A percentile compares a stretch with the other conserved stretches of the same genome.
phyloP scores from a whole-genome alignment of 2,329 filamentous ascomycete species.

The Didymella segeticola region DNA sequence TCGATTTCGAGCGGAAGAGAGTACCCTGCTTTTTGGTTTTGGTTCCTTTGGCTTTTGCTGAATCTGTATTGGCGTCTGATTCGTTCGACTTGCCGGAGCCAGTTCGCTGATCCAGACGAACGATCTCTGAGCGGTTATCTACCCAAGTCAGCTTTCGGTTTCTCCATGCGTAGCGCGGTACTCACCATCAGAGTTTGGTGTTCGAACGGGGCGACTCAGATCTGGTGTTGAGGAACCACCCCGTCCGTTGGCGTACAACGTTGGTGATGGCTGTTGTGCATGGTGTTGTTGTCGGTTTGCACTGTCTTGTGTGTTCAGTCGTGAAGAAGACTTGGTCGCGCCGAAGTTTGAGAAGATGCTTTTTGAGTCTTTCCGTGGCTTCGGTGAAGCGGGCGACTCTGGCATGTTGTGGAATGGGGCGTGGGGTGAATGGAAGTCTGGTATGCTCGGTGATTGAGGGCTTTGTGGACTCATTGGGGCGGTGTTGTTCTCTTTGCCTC shows the following conservation, averaged over 20 bases:
- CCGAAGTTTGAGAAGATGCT: constrained; percentile 58
- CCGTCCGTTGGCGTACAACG: constrained; percentile 51
- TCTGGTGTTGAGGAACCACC: constrained; percentile 58
- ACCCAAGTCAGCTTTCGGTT: constrained; percentile 14
- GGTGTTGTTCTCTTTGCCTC: constrained; percentile 34
- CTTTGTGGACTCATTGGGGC: constrained; percentile 45
- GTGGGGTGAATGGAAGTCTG: constrained; percentile 40
- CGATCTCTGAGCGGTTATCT: constrained; percentile 44
- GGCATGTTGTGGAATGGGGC: constrained; percentile 41
- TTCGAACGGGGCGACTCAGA: constrained; percentile 48
- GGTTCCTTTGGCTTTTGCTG: constrained; percentile 29
- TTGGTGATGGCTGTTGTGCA: constrained; percentile 41
- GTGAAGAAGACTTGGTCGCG: constrained; percentile 55
- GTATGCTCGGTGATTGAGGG: constrained; percentile 39
- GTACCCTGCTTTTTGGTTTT: constrained; percentile 48
- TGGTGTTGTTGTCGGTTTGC: constrained; percentile 42
- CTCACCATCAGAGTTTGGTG: constrained; percentile 47
- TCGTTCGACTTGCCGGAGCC: constrained; percentile 42
- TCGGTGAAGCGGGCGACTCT: constrained; percentile 44
- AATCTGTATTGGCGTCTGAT: constrained; percentile 27
- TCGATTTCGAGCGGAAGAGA: constrained; percentile 52
- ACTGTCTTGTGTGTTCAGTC: constrained; percentile 46
- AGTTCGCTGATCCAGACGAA: constrained; percentile 36
- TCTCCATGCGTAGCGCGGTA: not conserved
- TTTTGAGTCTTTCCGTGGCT: constrained; percentile 48